These are phyloP conservation scores for Serpula lacrymans DNA, from an alignment of 768 basidiomycete genomes.

Conservation along the genomic window DNA sequence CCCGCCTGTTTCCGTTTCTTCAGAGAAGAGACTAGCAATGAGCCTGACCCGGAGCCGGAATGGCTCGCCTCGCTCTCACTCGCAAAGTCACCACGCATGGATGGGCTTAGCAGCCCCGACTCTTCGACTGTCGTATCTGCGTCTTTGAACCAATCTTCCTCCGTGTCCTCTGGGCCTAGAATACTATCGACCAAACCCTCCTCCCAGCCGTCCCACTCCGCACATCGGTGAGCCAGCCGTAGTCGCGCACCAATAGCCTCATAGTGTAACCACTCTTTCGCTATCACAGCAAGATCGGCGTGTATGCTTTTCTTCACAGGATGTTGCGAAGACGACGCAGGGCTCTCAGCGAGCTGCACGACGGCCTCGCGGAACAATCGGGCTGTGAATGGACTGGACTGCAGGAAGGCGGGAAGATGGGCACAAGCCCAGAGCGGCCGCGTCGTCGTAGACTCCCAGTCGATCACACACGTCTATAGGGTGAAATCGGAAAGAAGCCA, in stretches of 20 bases:
- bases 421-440: conserved; percentile 84
- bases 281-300: conserved; percentile 40
- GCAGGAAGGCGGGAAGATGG: conserved; percentile 76
- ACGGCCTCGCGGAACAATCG: conserved; percentile 69
- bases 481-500: conserved; percentile 8
- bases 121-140: conserved; percentile 21
- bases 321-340: conserved; percentile 12
- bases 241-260: conserved; percentile 63
- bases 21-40: conserved; percentile 22
- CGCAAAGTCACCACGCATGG: background rate
- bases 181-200: conserved; percentile 77
- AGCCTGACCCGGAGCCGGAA: conserved; percentile 11
- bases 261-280: conserved; percentile 71
- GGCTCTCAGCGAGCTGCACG: conserved; percentile 39
- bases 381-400: conserved; percentile 71
- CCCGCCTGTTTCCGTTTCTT: conserved; percentile 35
- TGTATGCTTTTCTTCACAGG: conserved; percentile 17
- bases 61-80: conserved; percentile 2
- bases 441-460: conserved; percentile 90
- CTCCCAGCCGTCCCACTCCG: conserved; percentile 92
- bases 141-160: conserved; percentile 68
- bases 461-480: conserved; percentile 76
- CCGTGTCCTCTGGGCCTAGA: conserved; percentile 66
- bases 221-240: conserved; percentile 75
- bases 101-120: conserved; percentile 5